These are phyloP conservation scores for Paecilomyces niveus DNA, from an alignment of 2,329 filamentous ascomycete species.

Conservation along the genomic window DNA sequence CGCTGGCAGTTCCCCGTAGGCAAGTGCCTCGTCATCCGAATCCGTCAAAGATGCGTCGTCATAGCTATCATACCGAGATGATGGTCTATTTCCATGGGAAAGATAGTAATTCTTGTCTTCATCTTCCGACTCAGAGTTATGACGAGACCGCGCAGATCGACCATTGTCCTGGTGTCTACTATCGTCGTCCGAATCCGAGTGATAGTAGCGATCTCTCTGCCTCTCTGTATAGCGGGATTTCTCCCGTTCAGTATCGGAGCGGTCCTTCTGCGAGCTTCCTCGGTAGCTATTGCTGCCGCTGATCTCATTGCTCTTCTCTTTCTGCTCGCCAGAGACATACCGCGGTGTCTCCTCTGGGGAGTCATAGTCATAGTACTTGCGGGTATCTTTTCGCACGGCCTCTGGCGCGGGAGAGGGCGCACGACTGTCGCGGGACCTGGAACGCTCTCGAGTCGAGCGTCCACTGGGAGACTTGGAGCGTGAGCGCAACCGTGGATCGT, in stretches of 20 bases:
- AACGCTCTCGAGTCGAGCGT: slow-evolving; percentile 30
- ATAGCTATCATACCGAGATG: slow-evolving; percentile 13
- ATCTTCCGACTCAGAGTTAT: slow-evolving; percentile 3
- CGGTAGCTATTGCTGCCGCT: slow-evolving; percentile 3
- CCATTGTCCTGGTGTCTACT: slow-evolving; percentile 3
- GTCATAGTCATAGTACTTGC: slow-evolving; percentile 22
- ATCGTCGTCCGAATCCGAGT: slow-evolving; percentile 18
- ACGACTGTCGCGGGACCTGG: slow-evolving; percentile 36
- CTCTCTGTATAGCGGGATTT: slow-evolving; percentile 10
- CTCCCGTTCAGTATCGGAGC: slow-evolving; percentile 15
- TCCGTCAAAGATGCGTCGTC: slow-evolving; percentile 20
- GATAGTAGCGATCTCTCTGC: slow-evolving; percentile 17
- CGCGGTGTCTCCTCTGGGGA: slow-evolving; percentile 18
- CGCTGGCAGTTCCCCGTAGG: slow-evolving; percentile 26
- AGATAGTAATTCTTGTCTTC: slow-evolving; percentile 1
- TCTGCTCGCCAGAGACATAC: slow-evolving; percentile 9
- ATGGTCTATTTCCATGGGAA: slow-evolving; percentile 5
- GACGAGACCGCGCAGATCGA: neutral
- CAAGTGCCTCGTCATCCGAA: slow-evolving; percentile 28
- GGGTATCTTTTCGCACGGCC: slow-evolving; percentile 10
- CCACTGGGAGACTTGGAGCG: slow-evolving; percentile 40
- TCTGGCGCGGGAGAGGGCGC: slow-evolving; percentile 23
- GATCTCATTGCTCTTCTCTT: slow-evolving; percentile 1
- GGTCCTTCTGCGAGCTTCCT: slow-evolving; percentile 15
- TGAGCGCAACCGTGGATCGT: slow-evolving; percentile 36